These are phyloP conservation scores for Onygenales sp. DNA, from an alignment of 2,329 filamentous ascomycete genomes.

Conservation along the genomic window DNA sequence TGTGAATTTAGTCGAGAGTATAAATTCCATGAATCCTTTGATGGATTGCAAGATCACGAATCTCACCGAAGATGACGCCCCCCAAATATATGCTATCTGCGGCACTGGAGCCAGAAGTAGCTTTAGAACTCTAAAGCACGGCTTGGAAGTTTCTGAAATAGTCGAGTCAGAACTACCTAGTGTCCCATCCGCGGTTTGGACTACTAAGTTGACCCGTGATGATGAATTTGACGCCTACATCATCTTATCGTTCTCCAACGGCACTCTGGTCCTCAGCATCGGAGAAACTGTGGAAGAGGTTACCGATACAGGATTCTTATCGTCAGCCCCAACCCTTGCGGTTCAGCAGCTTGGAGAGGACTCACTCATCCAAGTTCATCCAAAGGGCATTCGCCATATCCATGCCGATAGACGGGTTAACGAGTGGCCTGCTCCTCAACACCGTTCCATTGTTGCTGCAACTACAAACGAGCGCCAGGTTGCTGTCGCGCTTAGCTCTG, in stretches of 20 bases:
- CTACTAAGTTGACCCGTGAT: slow-evolving; percentile 70
- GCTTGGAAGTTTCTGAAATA: slow-evolving; percentile 85
- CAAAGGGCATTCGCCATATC: slow-evolving; percentile 91
- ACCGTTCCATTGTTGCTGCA: slow-evolving; percentile 89
- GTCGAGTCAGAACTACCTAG: slow-evolving; percentile 88
- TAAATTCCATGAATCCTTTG: slow-evolving; percentile 82
- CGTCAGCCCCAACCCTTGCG: slow-evolving; percentile 77
- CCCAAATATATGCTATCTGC: slow-evolving; percentile 89
- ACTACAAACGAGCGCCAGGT: slow-evolving; percentile 91
- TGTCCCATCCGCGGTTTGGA: slow-evolving; percentile 89
- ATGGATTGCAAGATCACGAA: slow-evolving; percentile 90
- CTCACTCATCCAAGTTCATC: slow-evolving; percentile 86
- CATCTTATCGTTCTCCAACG: slow-evolving; percentile 83
- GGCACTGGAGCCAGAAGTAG: slow-evolving; percentile 81
- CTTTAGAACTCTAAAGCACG: slow-evolving; percentile 87
- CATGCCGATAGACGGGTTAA: slow-evolving; percentile 67
- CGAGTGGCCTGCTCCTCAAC: slow-evolving; percentile 87
- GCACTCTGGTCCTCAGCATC: slow-evolving; percentile 85
- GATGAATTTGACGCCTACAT: slow-evolving; percentile 93
- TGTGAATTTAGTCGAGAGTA: slow-evolving; percentile 71
- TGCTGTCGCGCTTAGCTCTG: slow-evolving; percentile 85
- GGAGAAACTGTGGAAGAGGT: slow-evolving; percentile 96
- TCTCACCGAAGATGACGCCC: slow-evolving; percentile 81
- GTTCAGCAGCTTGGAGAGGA: slow-evolving; percentile 92
- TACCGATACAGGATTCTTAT: slow-evolving; percentile 83